Conservation (phyloP, 208 protist species). For the Willaertia magna region DNA sequence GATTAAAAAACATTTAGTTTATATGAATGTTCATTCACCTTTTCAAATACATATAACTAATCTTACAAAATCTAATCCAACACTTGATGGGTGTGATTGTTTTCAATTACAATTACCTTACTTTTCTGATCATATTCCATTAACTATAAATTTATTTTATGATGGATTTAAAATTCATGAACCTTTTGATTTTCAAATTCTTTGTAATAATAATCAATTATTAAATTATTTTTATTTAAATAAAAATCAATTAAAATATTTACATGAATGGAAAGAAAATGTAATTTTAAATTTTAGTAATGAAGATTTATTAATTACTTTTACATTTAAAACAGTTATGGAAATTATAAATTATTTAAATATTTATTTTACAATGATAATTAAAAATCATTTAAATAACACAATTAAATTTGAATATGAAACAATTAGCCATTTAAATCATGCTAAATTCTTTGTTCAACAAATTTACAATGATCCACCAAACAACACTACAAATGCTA, state of each 20-base stretch:
- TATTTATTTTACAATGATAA: not conserved
- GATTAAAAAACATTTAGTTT: not conserved
- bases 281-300: too few species aligned
- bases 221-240: too few species aligned
- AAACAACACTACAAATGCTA: not conserved
- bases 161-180: not conserved
- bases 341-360: not conserved
- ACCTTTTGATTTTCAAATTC: not conserved
- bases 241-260: too few species aligned
- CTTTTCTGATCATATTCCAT: not conserved
- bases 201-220: too few species aligned
- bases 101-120: not conserved
- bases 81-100: not conserved
- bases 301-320: too few species aligned
- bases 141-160: not conserved
- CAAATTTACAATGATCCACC: not conserved
- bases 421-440: not conserved
- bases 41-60: not conserved
- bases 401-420: not conserved
- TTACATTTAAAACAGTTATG: not conserved
- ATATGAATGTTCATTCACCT: not conserved
- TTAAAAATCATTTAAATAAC: not conserved
- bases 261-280: too few species aligned
- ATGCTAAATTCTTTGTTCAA: not conserved
- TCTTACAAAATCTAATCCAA: not conserved